Evolutionary conservation across 257 asterid genomes (phyloP), one percentile per base, ranked within the genome.

Genomic region (Jasminum sambac): DNA sequence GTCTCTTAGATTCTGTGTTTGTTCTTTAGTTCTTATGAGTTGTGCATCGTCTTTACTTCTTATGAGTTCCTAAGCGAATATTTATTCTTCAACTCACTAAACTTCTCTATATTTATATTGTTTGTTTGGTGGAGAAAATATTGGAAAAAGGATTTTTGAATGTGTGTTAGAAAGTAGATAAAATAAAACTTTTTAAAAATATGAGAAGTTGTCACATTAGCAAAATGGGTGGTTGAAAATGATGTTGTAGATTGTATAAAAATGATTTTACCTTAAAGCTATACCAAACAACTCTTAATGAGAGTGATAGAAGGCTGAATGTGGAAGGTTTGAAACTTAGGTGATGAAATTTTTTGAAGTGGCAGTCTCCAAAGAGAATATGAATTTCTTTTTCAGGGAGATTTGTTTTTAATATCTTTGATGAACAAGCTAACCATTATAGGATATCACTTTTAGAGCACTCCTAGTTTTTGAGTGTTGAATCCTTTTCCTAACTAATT

Each of bases 1-100:
- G n/a, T n/a, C n/a, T 23, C 63, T 14, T 52, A n/a, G 50, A 64
- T 24, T 24, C 24, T 36, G 16, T 36, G 14, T 34, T 64, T 66
- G 19, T 70, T 64, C 69, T 66, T 34, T 64, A 64, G 19, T 65
- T 64, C 69, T 66, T 70, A 21, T 10, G 44, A 38, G 36, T 66
- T 80, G 6, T 37, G 36, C 38, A 36, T 34, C 12, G 13, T 24
- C 59, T 46, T 37, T 16, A 61, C 19, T n/a, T n/a, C n/a, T n/a
- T n/a, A n/a, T n/a, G n/a, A n/a, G 62, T 65, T 50, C 59, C 6
- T 23, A 6, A 0, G 12, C 11, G 59, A 50, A 46, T 46, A 46
- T 46, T 46, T 46, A 46, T 46, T 17, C 25, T 50, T 50, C 1
- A 50, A n/a, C n/a, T 50, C 19, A 50, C 1, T 17, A 19, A 21